phyloP scores from a whole-genome alignment of 345 rosid species.

The Streptanthus diversifolius region DNA sequence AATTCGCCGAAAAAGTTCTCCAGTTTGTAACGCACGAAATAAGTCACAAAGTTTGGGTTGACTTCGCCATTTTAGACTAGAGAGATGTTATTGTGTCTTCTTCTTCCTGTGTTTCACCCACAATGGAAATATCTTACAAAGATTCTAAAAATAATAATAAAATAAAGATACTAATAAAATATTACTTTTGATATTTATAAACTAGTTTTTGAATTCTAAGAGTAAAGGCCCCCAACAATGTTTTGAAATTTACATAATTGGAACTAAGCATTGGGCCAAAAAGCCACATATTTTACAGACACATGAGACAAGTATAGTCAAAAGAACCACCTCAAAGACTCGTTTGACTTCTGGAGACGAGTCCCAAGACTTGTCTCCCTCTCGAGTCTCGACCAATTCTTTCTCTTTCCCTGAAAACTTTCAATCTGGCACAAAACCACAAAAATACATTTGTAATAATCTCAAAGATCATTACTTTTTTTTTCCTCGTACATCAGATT shows the following conservation, averaged over 20 bases:
- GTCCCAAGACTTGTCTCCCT: not conserved
- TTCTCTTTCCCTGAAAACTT: not conserved
- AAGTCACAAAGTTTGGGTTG: no score
- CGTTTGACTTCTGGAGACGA: not conserved
- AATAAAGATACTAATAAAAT: no score
- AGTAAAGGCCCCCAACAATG: not conserved
- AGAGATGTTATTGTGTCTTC: no score
- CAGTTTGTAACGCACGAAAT: no score
- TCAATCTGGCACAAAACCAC: not conserved
- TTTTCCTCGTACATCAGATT: slow-evolving; percentile 9
- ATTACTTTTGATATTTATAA: no score
- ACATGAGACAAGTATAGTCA: not conserved
- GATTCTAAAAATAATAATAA: no score
- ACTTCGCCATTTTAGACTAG: no score
- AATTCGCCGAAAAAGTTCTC: no score
- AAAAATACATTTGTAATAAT: not conserved
- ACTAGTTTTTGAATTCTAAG: not conserved
- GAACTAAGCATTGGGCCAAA: not conserved
- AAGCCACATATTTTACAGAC: not conserved
- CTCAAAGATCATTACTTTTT: not conserved
- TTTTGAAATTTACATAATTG: not conserved
- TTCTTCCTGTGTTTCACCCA: no score
- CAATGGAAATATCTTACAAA: no score
- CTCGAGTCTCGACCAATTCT: not conserved
- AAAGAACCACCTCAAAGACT: not conserved